Base-by-base conservation (phyloP, 2,329 filamentous ascomycete species). In the Rachicladosporium sp. region DNA sequence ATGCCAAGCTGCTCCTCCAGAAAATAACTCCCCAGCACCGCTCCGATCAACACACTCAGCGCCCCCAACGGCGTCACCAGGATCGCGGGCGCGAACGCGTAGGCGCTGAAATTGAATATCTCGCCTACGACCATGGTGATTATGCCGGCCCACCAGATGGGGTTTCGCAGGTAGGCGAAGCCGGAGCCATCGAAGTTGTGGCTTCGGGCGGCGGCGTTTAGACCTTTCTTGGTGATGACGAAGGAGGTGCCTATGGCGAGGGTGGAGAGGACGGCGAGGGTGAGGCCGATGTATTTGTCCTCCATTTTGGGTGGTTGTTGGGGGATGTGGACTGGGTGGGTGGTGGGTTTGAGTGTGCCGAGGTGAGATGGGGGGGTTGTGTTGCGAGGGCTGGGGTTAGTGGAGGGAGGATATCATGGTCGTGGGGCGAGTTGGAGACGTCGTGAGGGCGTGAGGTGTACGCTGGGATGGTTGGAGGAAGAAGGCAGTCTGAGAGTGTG, bases 41-140 rank as follows among this genome's bases (percentile, higher is more conserved):
- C 88, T 48, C 75, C 91, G 55, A 98, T 95, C 49, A 98, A 70
- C 42, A 98, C 93, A 57, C 85, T 91, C 46, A 98, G 72, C 41
- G 91, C 91, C 45, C 91, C 91, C 15, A 98, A 70, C 19, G 91
- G 91, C 4, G 91, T 98, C 31, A 98, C 91, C 38, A 98, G 73
- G 63, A 98, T 98, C n/a, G 91, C 93, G 31, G 91, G 91, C 49
- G 91, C 91, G 64, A 96, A 98, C 6, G 91, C 91, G 60, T 98
- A 98, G 46, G 91, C 91, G 37, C 88, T 88, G 60, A 98, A 98
- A 64, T 98, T 98, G 66, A 87, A 93, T 43, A 95, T 69, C 66
- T 98, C 91, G 57, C 91, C 91, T 34, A 93, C 66, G 44, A 87
- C 82, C 76, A 98, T 77, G 57, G 87, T 93, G 49, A 80, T 68